Conservation (phyloP, 106 monocot species). For the Allium cepa region DNA sequence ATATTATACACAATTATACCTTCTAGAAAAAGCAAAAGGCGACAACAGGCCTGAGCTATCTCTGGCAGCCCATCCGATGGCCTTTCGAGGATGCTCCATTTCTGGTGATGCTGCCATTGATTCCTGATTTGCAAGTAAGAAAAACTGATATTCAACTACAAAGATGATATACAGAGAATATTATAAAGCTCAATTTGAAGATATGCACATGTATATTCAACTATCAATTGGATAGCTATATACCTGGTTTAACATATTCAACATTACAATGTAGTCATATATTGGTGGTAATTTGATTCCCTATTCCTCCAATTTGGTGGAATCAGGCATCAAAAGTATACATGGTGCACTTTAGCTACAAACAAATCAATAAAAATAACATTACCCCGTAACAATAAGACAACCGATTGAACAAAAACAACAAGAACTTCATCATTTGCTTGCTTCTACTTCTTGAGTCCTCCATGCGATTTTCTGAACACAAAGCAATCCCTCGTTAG, state of each 20-base stretch:
- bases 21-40: too few species aligned
- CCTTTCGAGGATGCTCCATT: too few species aligned
- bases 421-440: not conserved
- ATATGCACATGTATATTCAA: too few species aligned
- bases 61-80: too few species aligned
- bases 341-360: not conserved
- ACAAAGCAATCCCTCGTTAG: conserved; percentile 41
- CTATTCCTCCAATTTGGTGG: not conserved
- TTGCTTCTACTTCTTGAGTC: conserved; percentile 27
- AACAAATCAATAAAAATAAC: not conserved
- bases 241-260: not conserved
- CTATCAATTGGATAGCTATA: too few species aligned
- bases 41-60: too few species aligned
- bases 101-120: too few species aligned
- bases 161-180: too few species aligned
- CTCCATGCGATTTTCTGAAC: conserved; percentile 58
- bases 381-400: not conserved
- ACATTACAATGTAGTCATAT: not conserved
- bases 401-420: not conserved
- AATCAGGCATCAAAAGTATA: conserved; percentile 3
- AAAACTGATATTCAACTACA: too few species aligned
- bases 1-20: conserved; percentile 9
- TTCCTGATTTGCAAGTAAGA: too few species aligned
- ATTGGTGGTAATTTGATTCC: not conserved
- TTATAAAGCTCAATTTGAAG: too few species aligned